Evolutionary conservation across 2,329 filamentous ascomycete genomes (phyloP), one percentile per base, ranked within the genome.

Genomic region (Cyanodermella asteris): DNA sequence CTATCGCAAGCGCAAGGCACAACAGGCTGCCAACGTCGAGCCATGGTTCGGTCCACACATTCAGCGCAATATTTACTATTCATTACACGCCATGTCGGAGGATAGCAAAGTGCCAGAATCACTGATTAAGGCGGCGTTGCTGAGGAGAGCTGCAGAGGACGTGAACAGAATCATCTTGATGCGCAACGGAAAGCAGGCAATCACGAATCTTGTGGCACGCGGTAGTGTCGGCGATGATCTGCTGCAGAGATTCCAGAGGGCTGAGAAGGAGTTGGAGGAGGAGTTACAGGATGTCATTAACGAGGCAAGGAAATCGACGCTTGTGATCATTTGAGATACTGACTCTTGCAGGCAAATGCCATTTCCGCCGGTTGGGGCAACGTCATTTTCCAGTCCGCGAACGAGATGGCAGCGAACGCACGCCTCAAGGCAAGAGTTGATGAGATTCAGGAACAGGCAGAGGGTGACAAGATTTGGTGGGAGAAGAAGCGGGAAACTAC

Each of bases 331-430:
- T n/a, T n/a, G n/a, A n/a, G n/a, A n/a, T n/a, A n/a, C n/a, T n/a
- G n/a, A n/a, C n/a, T n/a, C n/a, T n/a, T n/a, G n/a, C n/a, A 93
- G 80, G 87, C 90, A 40, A 94, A 94, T 46, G 81, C 76, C 12
- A 74, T 93, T 34, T 62, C 68, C 2, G 72, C 77, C 24, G 72
- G 73, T 47, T 97, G 87, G 87, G 87, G 87, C 32, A 72, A 87
- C 44, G 69, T 66, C 28, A 94, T 97, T 47, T 97, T 97, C 64
- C 87, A 97, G 50, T 82, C 77, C 22, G 87, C 87, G 28, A 91
- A 91, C 50, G 87, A 97, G 51, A 93, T 97, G 51, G 70, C 75
- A 30, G 73, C 80, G 43, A 93, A 93, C 53, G 64, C 66, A 20
- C 53, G 70, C 23, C 63, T 91, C 41, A 75, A 80, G 36, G 60